phyloP scores from a whole-genome alignment of 139 green algal species.

The Chlamydomonas sp. region DNA sequence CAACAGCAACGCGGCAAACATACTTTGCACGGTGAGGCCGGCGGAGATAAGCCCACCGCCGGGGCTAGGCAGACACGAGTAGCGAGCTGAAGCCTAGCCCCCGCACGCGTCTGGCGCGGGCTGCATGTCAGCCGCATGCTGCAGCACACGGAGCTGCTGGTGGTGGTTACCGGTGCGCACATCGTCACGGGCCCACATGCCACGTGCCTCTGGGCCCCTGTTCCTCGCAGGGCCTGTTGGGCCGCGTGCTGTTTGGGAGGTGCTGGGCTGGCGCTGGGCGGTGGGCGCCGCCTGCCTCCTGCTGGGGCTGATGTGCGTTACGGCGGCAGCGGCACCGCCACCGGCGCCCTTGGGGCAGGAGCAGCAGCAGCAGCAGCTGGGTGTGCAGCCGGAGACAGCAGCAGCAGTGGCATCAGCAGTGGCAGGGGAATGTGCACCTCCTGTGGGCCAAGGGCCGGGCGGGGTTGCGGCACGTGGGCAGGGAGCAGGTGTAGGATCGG shows the following conservation, averaged over 20 bases:
- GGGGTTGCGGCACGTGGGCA: background rate
- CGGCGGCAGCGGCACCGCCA: background rate
- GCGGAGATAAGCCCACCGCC: background rate
- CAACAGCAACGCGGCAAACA: conserved; percentile 50
- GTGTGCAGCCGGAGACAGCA: background rate
- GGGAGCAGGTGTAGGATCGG: background rate
- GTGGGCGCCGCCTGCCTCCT: conserved; percentile 35
- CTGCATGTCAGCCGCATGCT: no score
- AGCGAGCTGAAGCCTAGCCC: no score
- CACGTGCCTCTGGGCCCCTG: background rate
- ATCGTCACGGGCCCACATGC: no score
- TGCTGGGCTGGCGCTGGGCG: conserved; percentile 26
- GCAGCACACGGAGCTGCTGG: no score
- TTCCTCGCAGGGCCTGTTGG: conserved; percentile 40
- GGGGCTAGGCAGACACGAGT: background rate
- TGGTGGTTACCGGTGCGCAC: no score
- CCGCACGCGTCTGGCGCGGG: no score
- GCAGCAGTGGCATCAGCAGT: conserved; percentile 21
- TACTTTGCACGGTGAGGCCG: conserved; percentile 35
- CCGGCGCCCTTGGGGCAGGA: conserved; percentile 1
- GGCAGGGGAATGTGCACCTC: background rate
- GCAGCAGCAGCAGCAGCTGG: background rate
- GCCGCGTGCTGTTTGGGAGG: conserved; percentile 47
- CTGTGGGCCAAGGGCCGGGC: background rate
- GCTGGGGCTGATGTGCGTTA: conserved; percentile 38